Percentiles rank a stretch among this genome's conserved stretches.
These are phyloP conservation scores for Amanita exitialis DNA, from an alignment of 768 basidiomycete species.

Conservation along the genomic window DNA sequence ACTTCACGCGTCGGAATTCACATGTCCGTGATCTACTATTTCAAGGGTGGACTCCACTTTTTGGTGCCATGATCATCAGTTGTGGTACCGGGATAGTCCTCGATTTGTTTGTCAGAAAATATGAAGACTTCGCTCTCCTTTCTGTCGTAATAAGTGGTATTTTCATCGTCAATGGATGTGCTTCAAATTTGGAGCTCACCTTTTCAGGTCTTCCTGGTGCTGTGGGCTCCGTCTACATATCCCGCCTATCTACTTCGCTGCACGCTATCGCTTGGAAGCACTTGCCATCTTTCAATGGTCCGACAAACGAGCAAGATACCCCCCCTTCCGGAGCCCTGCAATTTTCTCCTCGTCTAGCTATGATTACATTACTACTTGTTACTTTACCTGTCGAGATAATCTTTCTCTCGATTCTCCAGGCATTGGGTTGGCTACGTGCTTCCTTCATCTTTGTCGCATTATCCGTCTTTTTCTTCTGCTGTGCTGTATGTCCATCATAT, in stretches of 20 bases:
- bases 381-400: conserved; percentile 73
- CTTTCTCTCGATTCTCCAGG: conserved; percentile 57
- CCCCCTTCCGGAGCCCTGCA: conserved; percentile 14
- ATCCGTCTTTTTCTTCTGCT: conserved; percentile 62
- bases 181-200: background rate
- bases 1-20: conserved; percentile 54
- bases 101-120: conserved; percentile 80
- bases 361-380: conserved; percentile 60
- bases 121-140: conserved; percentile 80
- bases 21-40: conserved; percentile 63
- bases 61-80: conserved; percentile 84
- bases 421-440: conserved; percentile 71
- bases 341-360: conserved; percentile 42
- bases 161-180: conserved; percentile 12
- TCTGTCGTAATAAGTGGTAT: conserved; percentile 81
- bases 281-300: background rate
- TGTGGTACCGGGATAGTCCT: conserved; percentile 87
- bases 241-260: conserved; percentile 80
- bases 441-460: conserved; percentile 59
- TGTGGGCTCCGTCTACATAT: conserved; percentile 86
- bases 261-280: conserved; percentile 49
- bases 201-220: conserved; percentile 70
- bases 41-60: conserved; percentile 85
- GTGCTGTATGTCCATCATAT: conserved; percentile 47
- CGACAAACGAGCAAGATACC: conserved; percentile 5